These are phyloP conservation scores for Aspergillus vadensis DNA, from an alignment of 2,329 filamentous ascomycete genomes.

Conservation along the genomic window DNA sequence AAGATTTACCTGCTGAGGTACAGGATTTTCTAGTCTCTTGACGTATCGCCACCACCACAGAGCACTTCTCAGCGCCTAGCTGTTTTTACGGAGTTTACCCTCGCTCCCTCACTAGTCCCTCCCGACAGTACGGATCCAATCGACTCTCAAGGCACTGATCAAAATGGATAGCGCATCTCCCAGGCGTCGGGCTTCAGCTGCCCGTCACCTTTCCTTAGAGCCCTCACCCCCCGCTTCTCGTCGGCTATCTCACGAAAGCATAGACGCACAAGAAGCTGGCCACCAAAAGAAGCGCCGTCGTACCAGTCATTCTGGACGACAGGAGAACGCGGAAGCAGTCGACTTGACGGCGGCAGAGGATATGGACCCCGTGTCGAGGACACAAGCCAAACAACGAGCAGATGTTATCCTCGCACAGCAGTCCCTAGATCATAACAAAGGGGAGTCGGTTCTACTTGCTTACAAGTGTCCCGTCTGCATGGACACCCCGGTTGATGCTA, in stretches of 20 bases:
- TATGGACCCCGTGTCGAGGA: constrained; percentile 43
- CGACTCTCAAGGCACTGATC: background rate
- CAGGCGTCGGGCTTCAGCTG: background rate
- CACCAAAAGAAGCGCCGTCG: constrained; percentile 21
- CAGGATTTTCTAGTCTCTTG: background rate
- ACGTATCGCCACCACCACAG: background rate
- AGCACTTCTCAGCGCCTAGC: background rate
- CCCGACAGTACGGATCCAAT: background rate
- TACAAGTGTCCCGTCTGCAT: constrained; percentile 66
- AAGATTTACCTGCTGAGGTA: background rate
- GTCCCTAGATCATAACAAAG: constrained; percentile 30
- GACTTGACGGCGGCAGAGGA: constrained; percentile 53
- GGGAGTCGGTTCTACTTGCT: constrained; percentile 45
- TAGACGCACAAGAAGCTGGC: constrained; percentile 4
- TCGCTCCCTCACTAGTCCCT: background rate
- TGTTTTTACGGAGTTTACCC: background rate
- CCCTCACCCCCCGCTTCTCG: background rate
- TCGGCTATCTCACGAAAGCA: background rate
- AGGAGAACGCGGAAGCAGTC: constrained; percentile 44
- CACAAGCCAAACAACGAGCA: constrained; percentile 55
- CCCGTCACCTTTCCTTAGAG: background rate
- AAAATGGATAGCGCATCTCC: background rate
- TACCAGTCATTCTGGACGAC: constrained; percentile 1
- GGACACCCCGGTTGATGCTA: constrained; percentile 62
- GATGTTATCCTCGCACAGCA: constrained; percentile 54